Base-by-base conservation (phyloP, 805 yeast genomes). In the Barnettozyma sp. region DNA sequence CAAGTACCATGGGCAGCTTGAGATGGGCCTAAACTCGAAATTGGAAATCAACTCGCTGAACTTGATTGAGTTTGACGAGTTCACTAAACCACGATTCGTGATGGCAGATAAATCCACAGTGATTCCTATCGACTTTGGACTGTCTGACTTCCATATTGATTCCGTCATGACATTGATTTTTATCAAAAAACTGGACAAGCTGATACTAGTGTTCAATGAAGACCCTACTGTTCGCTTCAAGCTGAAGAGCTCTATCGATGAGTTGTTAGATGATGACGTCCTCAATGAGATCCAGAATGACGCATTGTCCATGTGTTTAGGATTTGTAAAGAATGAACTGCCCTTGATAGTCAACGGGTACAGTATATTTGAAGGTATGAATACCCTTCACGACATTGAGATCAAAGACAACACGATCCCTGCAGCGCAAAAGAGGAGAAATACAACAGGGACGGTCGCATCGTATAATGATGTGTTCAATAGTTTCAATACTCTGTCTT, bases 61-160 rank as follows among this genome's bases (percentile, higher is more conserved):
- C 8, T 30, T 52, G 15, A 49, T 53, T 6, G 50, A 49, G 4
- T 53, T 47, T 45, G 56, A 52, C 32, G 5, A 11, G 5, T 38
- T 53, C 32, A 52, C 56, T 11, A 49, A 33, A 37, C 58, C 58
- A 4, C 48, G 43, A 26, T 53, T 46, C 29, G 46, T 50, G 2
- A 32, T 45, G 19, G 36, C 46, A 15, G 47, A 48, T 33, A 44
- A 46, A 29, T 49, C 56, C 4, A 47, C 53, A 1, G 31, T 47
- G 1, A 22, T 53, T 10, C 58, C 58, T 5, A 54, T 53, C 16
- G 53, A 51, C 28, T 47, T 53, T 25, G 30, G 39, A 2, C 32
- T 53, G 8, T 36, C 28, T 2, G 27, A 46, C 10, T 30, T 52
- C 15, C 36, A 43, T 20, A 33, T 53, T 5, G 50, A 50, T 16